phyloP scores from a whole-genome alignment of 441 rosid species.

The Erodium texanum region DNA sequence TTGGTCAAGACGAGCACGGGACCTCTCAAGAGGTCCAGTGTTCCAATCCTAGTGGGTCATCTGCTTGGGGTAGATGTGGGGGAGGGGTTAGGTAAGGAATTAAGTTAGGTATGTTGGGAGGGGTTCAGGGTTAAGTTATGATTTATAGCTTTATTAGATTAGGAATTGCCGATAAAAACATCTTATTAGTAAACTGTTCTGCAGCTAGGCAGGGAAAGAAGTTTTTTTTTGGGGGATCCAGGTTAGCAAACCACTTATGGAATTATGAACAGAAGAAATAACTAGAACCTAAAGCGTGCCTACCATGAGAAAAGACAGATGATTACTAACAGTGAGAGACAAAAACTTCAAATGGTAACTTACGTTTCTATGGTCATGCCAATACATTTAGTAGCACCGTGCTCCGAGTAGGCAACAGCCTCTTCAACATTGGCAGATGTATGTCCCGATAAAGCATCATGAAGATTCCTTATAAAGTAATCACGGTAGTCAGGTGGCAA shows the following conservation, averaged over 20 bases:
- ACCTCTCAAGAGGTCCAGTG: too few relatives aligned
- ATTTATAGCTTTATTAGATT: too few relatives aligned
- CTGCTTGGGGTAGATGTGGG: too few relatives aligned
- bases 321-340: background rate
- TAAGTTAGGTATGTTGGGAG: too few relatives aligned
- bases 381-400: conserved; percentile 83
- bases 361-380: conserved; percentile 99
- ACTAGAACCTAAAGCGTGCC: background rate
- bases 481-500: conserved; percentile 92
- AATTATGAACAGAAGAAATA: background rate
- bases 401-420: conserved; percentile 97
- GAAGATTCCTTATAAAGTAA: conserved; percentile 85
- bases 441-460: conserved; percentile 94
- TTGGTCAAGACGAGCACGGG: too few relatives aligned
- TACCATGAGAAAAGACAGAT: background rate
- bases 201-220: background rate
- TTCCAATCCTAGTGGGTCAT: too few relatives aligned
- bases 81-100: too few relatives aligned
- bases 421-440: conserved; percentile 91
- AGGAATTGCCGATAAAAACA: background rate
- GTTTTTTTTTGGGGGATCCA: background rate
- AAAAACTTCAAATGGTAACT: conserved; percentile 24
- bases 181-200: background rate
- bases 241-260: background rate
- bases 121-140: too few relatives aligned